These are phyloP conservation scores for Hypoxylon perforatum DNA, from an alignment of 495 filamentous ascomycete species.

Conservation along the genomic window DNA sequence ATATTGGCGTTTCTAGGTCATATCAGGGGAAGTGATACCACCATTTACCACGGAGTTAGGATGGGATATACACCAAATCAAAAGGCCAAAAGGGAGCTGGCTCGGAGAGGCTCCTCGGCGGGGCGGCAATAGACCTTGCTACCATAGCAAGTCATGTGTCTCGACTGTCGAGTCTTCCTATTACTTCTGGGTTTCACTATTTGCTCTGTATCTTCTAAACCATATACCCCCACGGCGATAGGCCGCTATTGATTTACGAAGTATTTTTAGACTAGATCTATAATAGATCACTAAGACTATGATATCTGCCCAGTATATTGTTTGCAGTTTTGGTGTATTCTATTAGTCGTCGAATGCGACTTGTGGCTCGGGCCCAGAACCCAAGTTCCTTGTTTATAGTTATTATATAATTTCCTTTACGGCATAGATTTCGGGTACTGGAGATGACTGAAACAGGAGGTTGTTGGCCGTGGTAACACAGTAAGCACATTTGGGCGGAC, in stretches of 20 bases:
- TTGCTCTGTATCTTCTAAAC: conserved; percentile 14
- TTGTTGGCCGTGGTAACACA: too few relatives aligned
- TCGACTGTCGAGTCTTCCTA: background rate
- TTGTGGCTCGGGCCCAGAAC: too few relatives aligned
- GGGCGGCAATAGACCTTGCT: conserved; percentile 1
- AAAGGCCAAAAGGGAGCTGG: conserved; percentile 1
- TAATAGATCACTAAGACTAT: conserved; percentile 1
- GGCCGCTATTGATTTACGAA: conserved; percentile 6
- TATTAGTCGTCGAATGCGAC: too few relatives aligned
- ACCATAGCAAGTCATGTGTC: background rate
- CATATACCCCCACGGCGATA: conserved; percentile 33
- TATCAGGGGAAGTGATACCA: conserved; percentile 7
- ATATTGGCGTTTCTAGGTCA: conserved; percentile 30
- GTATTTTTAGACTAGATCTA: conserved; percentile 16
- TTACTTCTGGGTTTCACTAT: conserved; percentile 6
- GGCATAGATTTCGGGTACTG: too few relatives aligned
- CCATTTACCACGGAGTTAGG: conserved; percentile 15
- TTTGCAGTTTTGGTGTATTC: too few relatives aligned
- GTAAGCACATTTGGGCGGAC: too few relatives aligned
- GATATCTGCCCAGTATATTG: background rate
- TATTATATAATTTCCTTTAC: too few relatives aligned
- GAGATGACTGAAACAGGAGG: too few relatives aligned
- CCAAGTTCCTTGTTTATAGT: too few relatives aligned
- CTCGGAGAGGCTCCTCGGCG: background rate
- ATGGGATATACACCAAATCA: conserved; percentile 27